Conservation (phyloP, 805 yeast species). For the Suhomyces sp. region DNA sequence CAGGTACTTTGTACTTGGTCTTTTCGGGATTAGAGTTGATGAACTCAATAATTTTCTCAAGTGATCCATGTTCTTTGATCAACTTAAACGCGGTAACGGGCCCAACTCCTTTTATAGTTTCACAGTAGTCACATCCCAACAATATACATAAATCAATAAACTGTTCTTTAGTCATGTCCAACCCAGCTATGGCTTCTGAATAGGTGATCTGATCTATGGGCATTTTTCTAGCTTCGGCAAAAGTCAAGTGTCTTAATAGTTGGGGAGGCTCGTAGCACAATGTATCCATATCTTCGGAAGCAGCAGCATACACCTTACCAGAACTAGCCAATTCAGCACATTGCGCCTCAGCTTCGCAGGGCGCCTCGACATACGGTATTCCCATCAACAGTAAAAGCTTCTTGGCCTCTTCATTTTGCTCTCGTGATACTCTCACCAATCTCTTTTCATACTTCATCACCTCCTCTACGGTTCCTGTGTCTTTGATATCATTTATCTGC, state of each 20-base stretch:
- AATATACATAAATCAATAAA: slow-evolving; percentile 91
- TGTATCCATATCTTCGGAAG: slow-evolving; percentile 99
- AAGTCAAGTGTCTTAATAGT: slow-evolving; percentile 84
- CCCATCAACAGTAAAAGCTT: slow-evolving; percentile 84
- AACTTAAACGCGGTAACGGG: slow-evolving; percentile 91
- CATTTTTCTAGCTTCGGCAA: slow-evolving; percentile 88
- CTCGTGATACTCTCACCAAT: slow-evolving; percentile 81
- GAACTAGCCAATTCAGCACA: slow-evolving; percentile 89
- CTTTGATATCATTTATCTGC: slow-evolving; percentile 70
- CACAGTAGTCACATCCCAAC: slow-evolving; percentile 96
- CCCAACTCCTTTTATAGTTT: slow-evolving; percentile 91
- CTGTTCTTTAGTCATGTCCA: slow-evolving; percentile 67
- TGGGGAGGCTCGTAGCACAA: slow-evolving; percentile 85
- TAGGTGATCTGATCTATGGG: slow-evolving; percentile 85
- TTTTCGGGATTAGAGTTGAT: slow-evolving; percentile 54
- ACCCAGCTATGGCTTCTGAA: slow-evolving; percentile 65
- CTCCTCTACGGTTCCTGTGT: slow-evolving; percentile 77
- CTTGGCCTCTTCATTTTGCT: slow-evolving; percentile 94
- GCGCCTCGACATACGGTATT: slow-evolving; percentile 88
- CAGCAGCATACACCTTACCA: slow-evolving; percentile 95
- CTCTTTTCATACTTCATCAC: slow-evolving; percentile 76
- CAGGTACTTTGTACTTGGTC: slow-evolving; percentile 80
- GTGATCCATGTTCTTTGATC: slow-evolving; percentile 76
- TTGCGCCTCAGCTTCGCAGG: slow-evolving; percentile 98
- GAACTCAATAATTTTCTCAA: slow-evolving; percentile 72